phyloP scores from a whole-genome alignment of 768 basidiomycete species.

The Rhodotorula toruloides region DNA sequence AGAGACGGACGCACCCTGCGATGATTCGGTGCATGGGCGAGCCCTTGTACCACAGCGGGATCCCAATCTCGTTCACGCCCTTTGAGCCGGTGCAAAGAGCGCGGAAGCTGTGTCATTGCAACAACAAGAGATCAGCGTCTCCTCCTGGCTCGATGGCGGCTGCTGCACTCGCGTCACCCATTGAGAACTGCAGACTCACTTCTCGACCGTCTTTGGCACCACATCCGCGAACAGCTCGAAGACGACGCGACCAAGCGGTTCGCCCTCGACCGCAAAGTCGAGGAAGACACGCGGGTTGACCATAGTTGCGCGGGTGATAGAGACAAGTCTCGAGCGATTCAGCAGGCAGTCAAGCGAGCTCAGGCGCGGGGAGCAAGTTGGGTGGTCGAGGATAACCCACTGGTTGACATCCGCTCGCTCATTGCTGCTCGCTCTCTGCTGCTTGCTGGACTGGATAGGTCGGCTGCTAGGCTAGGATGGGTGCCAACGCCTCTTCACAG shows the following conservation, averaged over 20 bases:
- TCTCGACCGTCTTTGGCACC: conserved; percentile 71
- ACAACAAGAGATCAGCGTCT: too few relatives aligned
- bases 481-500: conserved; percentile 17
- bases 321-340: too few relatives aligned
- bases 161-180: too few relatives aligned
- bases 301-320: not conserved
- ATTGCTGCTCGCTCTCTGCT: not conserved
- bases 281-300: not conserved
- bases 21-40: conserved; percentile 63
- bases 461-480: not conserved
- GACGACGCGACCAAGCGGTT: conserved; percentile 42
- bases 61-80: conserved; percentile 63
- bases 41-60: conserved; percentile 76
- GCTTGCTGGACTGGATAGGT: too few relatives aligned
- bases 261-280: conserved; percentile 23
- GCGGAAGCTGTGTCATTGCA: conserved; percentile 63
- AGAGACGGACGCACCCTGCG: conserved; percentile 54
- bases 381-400: not conserved
- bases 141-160: too few relatives aligned
- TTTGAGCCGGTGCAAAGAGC: conserved; percentile 80
- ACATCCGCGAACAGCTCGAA: conserved; percentile 67
- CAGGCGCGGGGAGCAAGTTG: not conserved
- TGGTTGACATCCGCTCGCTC: not conserved
- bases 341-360: too few relatives aligned
- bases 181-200: conserved; percentile 43